phyloP scores from a whole-genome alignment of 371 early-diverging fungal species.

The Entomophthora muscae region DNA sequence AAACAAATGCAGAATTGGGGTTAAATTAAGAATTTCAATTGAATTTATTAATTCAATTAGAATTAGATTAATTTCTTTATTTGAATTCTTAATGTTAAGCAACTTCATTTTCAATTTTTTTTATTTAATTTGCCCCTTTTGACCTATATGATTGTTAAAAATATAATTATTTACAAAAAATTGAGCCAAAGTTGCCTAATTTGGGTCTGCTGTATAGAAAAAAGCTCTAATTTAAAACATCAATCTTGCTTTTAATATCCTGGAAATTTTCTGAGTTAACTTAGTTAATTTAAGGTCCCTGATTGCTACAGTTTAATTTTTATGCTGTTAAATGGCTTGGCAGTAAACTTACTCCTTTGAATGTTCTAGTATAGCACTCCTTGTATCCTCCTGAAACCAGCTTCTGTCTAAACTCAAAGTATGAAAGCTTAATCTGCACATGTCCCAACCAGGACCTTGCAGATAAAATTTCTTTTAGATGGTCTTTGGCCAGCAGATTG shows the following conservation, averaged over 20 bases:
- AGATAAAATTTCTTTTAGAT: not conserved
- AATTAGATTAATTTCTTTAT: no score
- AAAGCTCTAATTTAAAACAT: conserved; percentile 41
- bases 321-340: not conserved
- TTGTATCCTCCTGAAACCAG: conserved; percentile 67
- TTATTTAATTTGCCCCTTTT: no score
- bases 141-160: no score
- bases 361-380: conserved; percentile 47
- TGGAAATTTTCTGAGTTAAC: conserved; percentile 44
- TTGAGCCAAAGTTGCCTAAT: conserved; percentile 53
- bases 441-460: not conserved
- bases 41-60: no score
- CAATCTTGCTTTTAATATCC: conserved; percentile 56
- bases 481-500: not conserved
- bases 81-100: no score
- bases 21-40: no score
- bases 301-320: conserved; percentile 44
- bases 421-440: not conserved
- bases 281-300: conserved; percentile 45
- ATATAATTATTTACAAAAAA: no score
- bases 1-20: no score
- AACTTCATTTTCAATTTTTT: no score
- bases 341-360: conserved; percentile 27
- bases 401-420: conserved; percentile 30
- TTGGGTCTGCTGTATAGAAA: not conserved